These are phyloP conservation scores for Anisodus acutangulus DNA, from an alignment of 257 asterid species.

Conservation along the genomic window DNA sequence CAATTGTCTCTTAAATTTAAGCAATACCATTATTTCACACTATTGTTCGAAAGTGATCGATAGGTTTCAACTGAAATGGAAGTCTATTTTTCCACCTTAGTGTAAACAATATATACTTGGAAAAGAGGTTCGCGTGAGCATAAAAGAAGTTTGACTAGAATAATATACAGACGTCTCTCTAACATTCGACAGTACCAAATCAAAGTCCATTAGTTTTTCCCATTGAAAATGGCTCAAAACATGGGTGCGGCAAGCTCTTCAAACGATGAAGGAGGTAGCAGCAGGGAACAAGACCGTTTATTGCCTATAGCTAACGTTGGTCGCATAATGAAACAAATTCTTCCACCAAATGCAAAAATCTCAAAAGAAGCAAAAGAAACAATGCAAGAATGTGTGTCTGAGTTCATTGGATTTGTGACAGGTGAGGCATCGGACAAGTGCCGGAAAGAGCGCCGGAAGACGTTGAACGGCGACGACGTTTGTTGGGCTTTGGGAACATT, in stretches of 20 bases:
- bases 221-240: conserved; percentile 46
- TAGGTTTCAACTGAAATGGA: neutral
- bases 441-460: conserved; percentile 63
- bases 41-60: neutral
- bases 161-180: conserved; percentile 19
- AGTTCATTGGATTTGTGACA: conserved; percentile 72
- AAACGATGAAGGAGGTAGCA: conserved; percentile 21
- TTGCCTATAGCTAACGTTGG: conserved; percentile 80
- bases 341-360: conserved; percentile 70
- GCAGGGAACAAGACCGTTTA: conserved; percentile 55
- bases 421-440: conserved; percentile 78
- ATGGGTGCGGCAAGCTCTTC: conserved; percentile 33
- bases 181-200: neutral
- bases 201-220: conserved; percentile 9
- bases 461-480: conserved; percentile 73
- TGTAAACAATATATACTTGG: conserved; percentile 6
- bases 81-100: conserved; percentile 11
- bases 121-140: conserved; percentile 4
- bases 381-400: conserved; percentile 82
- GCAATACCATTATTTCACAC: neutral
- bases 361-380: conserved; percentile 81
- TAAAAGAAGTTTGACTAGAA: conserved; percentile 29
- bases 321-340: conserved; percentile 69
- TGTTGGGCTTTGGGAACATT: conserved; percentile 62
- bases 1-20: neutral